Percentiles rank a stretch among this genome's conserved stretches.
Evolutionary conservation across 2,329 filamentous ascomycete species (phyloP).

Genomic region (Niveomyces coronatus): DNA sequence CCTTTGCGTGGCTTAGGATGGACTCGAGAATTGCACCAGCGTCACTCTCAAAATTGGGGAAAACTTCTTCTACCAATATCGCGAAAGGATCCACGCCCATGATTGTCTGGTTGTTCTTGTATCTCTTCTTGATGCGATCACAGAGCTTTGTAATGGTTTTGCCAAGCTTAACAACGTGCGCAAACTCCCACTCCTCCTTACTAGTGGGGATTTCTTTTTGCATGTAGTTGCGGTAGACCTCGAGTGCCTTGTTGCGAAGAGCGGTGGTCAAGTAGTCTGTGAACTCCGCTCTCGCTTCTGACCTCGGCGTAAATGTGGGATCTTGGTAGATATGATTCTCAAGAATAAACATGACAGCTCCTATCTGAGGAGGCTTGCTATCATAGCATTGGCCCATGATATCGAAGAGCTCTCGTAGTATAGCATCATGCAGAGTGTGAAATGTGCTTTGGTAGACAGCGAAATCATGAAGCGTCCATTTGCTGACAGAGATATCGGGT

Average conservation of each 20-base stretch:
- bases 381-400: constrained; percentile 85
- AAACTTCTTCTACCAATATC: constrained; percentile 70
- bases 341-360: constrained; percentile 68
- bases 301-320: constrained; percentile 58
- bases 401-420: constrained; percentile 80
- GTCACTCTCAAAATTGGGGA: constrained; percentile 86
- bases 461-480: constrained; percentile 61
- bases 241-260: constrained; percentile 61
- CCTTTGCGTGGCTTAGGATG: constrained; percentile 64
- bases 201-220: constrained; percentile 70
- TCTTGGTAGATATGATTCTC: constrained; percentile 76
- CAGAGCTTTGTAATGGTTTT: constrained; percentile 77
- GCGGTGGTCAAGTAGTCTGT: constrained; percentile 60
- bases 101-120: constrained; percentile 76
- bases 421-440: constrained; percentile 63
- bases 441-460: constrained; percentile 66
- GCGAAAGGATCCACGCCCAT: constrained; percentile 60
- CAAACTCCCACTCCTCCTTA: constrained; percentile 80
- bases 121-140: constrained; percentile 85
- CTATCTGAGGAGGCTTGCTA: constrained; percentile 71
- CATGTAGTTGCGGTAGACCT: constrained; percentile 71
- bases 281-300: constrained; percentile 64
- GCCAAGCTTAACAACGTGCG: constrained; percentile 79
- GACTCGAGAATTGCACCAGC: constrained; percentile 73
- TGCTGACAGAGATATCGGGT: constrained; percentile 44